These are phyloP conservation scores for Umbelopsis sp. DNA, from an alignment of 192 early-diverging fungal species.

Conservation along the genomic window DNA sequence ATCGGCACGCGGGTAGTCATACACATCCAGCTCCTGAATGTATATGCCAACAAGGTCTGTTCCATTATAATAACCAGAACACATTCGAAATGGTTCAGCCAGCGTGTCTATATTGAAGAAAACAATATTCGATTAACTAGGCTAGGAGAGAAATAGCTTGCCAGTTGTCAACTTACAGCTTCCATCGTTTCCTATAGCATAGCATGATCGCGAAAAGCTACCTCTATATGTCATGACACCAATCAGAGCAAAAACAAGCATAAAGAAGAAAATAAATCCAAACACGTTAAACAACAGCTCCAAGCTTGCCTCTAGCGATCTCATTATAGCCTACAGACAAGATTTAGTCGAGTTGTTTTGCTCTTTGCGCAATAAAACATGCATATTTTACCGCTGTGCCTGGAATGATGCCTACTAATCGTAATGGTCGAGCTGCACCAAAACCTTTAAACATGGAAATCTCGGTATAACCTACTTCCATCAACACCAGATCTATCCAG, in stretches of 20 bases:
- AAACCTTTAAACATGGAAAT: slow-evolving; percentile 55
- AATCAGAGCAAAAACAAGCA: slow-evolving; percentile 41
- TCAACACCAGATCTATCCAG: slow-evolving; percentile 56
- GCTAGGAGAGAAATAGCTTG: neutral
- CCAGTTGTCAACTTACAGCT: slow-evolving; percentile 20
- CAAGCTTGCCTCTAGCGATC: slow-evolving; percentile 36
- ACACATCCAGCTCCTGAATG: neutral
- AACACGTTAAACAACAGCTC: slow-evolving; percentile 44
- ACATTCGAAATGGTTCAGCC: slow-evolving; percentile 30
- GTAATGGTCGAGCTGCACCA: slow-evolving; percentile 49
- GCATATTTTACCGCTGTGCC: slow-evolving; percentile 38
- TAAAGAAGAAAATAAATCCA: slow-evolving; percentile 55
- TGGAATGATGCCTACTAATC: slow-evolving; percentile 48
- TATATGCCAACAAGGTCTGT: slow-evolving; percentile 25
- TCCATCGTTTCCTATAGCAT: slow-evolving; percentile 32
- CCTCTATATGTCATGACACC: slow-evolving; percentile 58
- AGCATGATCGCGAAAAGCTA: slow-evolving; percentile 43
- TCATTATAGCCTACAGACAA: slow-evolving; percentile 34
- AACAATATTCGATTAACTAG: neutral
- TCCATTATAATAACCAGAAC: slow-evolving; percentile 38
- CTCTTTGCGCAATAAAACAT: neutral
- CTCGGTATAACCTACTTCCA: slow-evolving; percentile 40
- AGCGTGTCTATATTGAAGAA: slow-evolving; percentile 17
- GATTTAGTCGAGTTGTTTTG: neutral
- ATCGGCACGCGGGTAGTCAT: slow-evolving; percentile 30